These are phyloP conservation scores for Dendrocalamus latiflorus DNA, from an alignment of 202 grass and related monocot genomes.

Conservation along the genomic window DNA sequence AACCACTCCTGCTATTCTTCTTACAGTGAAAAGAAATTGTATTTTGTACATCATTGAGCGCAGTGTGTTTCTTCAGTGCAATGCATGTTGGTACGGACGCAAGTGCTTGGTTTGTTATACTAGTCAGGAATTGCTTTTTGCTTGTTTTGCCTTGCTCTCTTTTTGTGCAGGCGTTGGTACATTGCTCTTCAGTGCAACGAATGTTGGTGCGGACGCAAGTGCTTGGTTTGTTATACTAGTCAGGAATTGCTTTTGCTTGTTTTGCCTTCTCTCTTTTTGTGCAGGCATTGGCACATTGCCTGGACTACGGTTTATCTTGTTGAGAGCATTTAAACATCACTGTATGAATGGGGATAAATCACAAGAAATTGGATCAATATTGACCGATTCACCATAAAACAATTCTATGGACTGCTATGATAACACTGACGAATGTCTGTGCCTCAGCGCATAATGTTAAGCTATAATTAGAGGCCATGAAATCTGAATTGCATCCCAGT, in stretches of 20 bases:
- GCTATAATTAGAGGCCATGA: neutral
- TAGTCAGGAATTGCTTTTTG: neutral
- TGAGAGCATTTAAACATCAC: neutral
- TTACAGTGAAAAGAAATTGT: neutral
- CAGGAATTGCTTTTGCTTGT: neutral
- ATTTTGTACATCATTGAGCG: neutral
- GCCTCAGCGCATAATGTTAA: neutral
- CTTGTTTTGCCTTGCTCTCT: neutral
- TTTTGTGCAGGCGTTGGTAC: neutral
- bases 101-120: neutral
- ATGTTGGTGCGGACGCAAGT: no score
- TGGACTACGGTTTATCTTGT: neutral
- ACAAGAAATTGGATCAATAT: neutral
- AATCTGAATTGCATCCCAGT: neutral
- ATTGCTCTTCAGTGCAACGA: neutral
- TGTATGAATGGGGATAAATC: neutral
- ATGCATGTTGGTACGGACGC: neutral
- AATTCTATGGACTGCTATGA: neutral
- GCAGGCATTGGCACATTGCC: neutral
- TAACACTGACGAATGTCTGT: neutral
- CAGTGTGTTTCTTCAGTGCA: neutral
- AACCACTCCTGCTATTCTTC: slow-evolving; percentile 3
- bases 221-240: no score
- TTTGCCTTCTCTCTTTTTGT: neutral
- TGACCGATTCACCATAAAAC: neutral